Conservation (phyloP, 2,329 filamentous ascomycete genomes). For the Penicillium hordei region DNA sequence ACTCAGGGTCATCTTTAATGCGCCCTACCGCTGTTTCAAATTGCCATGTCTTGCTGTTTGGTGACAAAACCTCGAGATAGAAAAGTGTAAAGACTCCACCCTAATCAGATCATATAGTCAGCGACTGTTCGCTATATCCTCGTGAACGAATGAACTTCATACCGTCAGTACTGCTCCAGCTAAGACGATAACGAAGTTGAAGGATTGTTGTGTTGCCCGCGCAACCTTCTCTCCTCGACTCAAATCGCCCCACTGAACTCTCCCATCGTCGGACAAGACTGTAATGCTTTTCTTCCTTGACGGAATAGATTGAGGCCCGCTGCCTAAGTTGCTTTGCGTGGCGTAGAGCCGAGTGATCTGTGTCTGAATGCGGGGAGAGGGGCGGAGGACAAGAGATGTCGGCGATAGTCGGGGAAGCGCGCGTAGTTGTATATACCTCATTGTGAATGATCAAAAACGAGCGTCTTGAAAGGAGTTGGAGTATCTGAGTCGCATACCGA, state of each 20-base stretch:
- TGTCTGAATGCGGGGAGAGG: slow-evolving; percentile 35
- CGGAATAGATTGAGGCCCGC: slow-evolving; percentile 47
- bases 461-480: neutral
- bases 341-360: slow-evolving; percentile 54
- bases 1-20: slow-evolving; percentile 70
- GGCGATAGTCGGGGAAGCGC: slow-evolving; percentile 18
- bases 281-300: slow-evolving; percentile 67
- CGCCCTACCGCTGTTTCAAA: slow-evolving; percentile 84
- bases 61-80: slow-evolving; percentile 78
- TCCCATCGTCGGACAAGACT: slow-evolving; percentile 80
- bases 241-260: slow-evolving; percentile 76
- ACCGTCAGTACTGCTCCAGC: slow-evolving; percentile 75
- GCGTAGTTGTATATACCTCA: slow-evolving; percentile 22
- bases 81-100: slow-evolving; percentile 75
- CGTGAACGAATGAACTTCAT: slow-evolving; percentile 27
- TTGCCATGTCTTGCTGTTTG: slow-evolving; percentile 79
- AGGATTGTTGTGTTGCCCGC: slow-evolving; percentile 82
- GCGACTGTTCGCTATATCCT: neutral
- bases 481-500: neutral
- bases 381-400: slow-evolving; percentile 28
- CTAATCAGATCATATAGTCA: slow-evolving; percentile 42
- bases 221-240: slow-evolving; percentile 75
- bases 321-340: slow-evolving; percentile 53
- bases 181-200: slow-evolving; percentile 79
- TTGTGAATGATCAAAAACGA: slow-evolving; percentile 3